Percentiles rank a stretch among this genome's conserved stretches.
These are phyloP conservation scores for Tylopilus balloui DNA, from an alignment of 768 basidiomycete genomes.

Conservation along the genomic window DNA sequence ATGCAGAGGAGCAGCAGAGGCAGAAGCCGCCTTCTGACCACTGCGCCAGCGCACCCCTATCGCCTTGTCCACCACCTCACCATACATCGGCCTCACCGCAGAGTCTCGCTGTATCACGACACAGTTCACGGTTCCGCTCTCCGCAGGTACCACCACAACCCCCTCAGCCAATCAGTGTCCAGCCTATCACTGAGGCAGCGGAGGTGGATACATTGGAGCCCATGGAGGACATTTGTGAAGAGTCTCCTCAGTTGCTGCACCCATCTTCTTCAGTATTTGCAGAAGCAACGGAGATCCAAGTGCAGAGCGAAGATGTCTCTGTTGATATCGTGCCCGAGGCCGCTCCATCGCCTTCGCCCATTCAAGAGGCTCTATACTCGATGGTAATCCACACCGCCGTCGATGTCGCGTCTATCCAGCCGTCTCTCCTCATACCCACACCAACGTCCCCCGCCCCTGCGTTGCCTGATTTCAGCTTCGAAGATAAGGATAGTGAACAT, in stretches of 20 bases:
- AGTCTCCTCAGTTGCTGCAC: constrained; percentile 22
- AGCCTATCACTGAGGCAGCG: constrained; percentile 7
- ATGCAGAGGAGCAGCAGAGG: constrained; percentile 13
- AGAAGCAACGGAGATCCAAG: neutral
- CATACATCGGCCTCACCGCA: constrained; percentile 7
- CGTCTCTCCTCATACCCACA: constrained; percentile 34
- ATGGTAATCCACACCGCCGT: constrained; percentile 27
- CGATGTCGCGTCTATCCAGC: constrained; percentile 26
- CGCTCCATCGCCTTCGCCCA: neutral
- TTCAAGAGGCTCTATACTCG: constrained; percentile 6
- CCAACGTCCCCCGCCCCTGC: constrained; percentile 33
- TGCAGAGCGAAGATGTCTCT: neutral
- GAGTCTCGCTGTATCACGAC: constrained; percentile 19
- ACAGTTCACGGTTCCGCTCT: constrained; percentile 14
- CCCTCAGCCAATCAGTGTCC: constrained; percentile 3
- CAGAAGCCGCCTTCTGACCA: constrained; percentile 2
- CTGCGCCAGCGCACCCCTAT: neutral
- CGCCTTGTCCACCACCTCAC: constrained; percentile 20
- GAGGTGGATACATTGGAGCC: constrained; percentile 13
- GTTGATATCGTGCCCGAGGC: neutral
- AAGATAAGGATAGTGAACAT: constrained; percentile 27
- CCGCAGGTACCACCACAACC: constrained; percentile 7
- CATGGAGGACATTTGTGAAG: constrained; percentile 21
- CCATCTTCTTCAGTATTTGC: constrained; percentile 19
- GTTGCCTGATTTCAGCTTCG: constrained; percentile 32